These are phyloP conservation scores for Prunus dulcis DNA, from an alignment of 306 rosid species.

Conservation along the genomic window DNA sequence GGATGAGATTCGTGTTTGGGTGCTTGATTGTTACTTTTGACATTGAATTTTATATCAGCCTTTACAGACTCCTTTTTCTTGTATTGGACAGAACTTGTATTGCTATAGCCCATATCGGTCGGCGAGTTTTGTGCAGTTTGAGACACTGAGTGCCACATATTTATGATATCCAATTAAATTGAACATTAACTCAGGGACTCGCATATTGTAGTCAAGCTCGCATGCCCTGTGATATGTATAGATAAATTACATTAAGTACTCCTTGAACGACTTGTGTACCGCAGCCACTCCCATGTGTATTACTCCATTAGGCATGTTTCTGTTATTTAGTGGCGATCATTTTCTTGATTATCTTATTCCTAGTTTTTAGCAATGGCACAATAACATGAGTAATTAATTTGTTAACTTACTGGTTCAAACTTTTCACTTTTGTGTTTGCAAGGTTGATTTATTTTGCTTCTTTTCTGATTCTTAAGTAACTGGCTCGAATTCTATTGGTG, in stretches of 20 bases:
- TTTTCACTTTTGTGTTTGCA: background rate
- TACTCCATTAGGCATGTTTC: too few species aligned
- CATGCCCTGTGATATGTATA: background rate
- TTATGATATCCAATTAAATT: background rate
- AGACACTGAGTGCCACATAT: background rate
- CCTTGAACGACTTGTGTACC: too few species aligned
- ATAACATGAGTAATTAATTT: background rate
- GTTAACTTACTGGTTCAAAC: background rate
- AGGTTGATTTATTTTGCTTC: background rate
- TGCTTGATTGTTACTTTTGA: background rate
- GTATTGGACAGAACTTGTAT: background rate
- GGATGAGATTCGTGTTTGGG: background rate
- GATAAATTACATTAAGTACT: too few species aligned
- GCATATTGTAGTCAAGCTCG: background rate
- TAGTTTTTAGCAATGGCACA: background rate
- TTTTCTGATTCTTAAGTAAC: conserved; percentile 7
- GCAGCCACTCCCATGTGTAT: too few species aligned
- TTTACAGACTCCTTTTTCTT: background rate
- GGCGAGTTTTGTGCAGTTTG: background rate
- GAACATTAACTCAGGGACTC: background rate
- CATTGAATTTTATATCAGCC: background rate
- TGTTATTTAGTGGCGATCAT: background rate
- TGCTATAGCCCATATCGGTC: too few species aligned
- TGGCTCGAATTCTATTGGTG: conserved; percentile 15
- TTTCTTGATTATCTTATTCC: background rate